These are phyloP conservation scores for Gynochthodes officinalis DNA, from an alignment of 257 asterid genomes.

Conservation along the genomic window DNA sequence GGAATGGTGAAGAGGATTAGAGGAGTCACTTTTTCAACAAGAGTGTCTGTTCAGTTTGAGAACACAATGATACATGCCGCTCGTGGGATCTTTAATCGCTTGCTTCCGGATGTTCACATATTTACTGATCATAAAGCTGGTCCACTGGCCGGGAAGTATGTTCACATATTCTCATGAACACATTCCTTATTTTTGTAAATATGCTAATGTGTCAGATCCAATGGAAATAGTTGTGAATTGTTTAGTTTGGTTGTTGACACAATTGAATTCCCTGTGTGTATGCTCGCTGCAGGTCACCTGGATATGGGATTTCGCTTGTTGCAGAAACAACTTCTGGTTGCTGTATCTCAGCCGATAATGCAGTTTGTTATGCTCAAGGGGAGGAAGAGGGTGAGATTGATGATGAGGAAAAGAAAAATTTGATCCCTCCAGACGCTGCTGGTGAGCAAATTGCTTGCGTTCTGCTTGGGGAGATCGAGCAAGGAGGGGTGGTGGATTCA, in stretches of 20 bases:
- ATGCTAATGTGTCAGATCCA: not conserved
- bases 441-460: constrained; percentile 65
- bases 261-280: not conserved
- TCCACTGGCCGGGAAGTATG: constrained; percentile 76
- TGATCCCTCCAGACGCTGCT: constrained; percentile 60
- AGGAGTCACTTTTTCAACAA: constrained; percentile 78
- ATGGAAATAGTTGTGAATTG: not conserved
- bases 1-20: constrained; percentile 96
- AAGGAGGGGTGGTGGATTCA: constrained; percentile 98
- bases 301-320: constrained; percentile 77
- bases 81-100: constrained; percentile 77
- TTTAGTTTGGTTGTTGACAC: not conserved
- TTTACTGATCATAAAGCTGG: constrained; percentile 86
- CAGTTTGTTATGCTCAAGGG: constrained; percentile 46
- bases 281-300: constrained; percentile 63
- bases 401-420: constrained; percentile 46
- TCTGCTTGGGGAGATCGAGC: constrained; percentile 69
- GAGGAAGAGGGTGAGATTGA: constrained; percentile 55
- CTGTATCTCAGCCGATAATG: constrained; percentile 64
- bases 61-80: constrained; percentile 74
- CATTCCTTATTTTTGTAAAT: not conserved
- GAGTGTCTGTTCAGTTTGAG: constrained; percentile 79
- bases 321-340: constrained; percentile 94
- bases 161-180: not conserved
- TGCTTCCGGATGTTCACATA: constrained; percentile 79